phyloP scores from a whole-genome alignment of 176 grass and related monocot genomes.

The Areca catechu region DNA sequence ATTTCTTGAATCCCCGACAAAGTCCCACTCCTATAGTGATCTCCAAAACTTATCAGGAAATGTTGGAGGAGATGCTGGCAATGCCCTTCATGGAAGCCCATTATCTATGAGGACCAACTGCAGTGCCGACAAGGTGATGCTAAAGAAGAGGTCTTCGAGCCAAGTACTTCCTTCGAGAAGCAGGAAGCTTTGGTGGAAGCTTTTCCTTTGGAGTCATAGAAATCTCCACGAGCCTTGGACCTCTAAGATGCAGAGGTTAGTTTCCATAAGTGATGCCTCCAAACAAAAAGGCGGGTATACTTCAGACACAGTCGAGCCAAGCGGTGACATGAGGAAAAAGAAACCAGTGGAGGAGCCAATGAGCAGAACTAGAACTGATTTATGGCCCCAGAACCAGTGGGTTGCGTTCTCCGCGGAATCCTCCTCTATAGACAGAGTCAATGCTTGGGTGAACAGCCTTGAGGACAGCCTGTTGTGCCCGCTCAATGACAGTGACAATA shows the following conservation, averaged over 20 bases:
- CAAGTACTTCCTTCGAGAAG: constrained; percentile 84
- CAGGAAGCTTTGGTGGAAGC: constrained; percentile 74
- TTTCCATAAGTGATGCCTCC: neutral
- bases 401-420: constrained; percentile 53
- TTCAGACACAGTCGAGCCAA: constrained; percentile 55
- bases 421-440: constrained; percentile 56
- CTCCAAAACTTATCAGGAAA: constrained; percentile 17
- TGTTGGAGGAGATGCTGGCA: neutral
- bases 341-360: constrained; percentile 16
- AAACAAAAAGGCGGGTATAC: constrained; percentile 49
- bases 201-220: constrained; percentile 76
- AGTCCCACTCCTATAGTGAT: constrained; percentile 52
- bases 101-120: constrained; percentile 42
- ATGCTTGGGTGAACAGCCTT: constrained; percentile 88
- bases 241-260: neutral
- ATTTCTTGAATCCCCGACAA: constrained; percentile 34
- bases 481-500: constrained; percentile 5
- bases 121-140: constrained; percentile 68
- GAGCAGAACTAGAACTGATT: neutral
- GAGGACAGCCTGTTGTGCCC: constrained; percentile 20
- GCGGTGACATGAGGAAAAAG: constrained; percentile 30
- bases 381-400: constrained; percentile 39
- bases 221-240: constrained; percentile 34
- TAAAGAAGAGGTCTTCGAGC: constrained; percentile 62
- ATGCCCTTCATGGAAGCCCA: constrained; percentile 35